Evolutionary conservation across 2,329 filamentous ascomycete genomes (phyloP).

Genomic region (Pestalotiopsis sp.): DNA sequence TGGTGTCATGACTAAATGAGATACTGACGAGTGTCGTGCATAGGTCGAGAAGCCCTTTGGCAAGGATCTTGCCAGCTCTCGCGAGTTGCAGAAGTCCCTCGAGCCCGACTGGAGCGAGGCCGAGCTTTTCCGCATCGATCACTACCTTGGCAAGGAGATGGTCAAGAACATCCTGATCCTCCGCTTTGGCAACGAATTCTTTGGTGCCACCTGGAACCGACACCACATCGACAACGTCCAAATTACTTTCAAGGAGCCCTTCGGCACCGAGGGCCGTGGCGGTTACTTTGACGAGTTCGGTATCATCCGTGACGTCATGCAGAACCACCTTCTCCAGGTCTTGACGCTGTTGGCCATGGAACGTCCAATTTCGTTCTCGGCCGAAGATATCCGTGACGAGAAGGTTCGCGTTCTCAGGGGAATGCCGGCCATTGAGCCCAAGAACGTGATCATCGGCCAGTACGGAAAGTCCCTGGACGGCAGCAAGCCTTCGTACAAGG

Average conservation of each 20-base stretch:
- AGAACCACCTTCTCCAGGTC: slow-evolving; percentile 97
- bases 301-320: slow-evolving; percentile 99
- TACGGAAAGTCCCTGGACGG: slow-evolving; percentile 96
- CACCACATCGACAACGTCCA: slow-evolving; percentile 99
- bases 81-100: slow-evolving; percentile 91
- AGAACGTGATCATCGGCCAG: slow-evolving; percentile 99
- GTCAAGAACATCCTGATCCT: slow-evolving; percentile 99
- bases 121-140: slow-evolving; percentile 98
- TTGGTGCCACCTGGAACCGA: slow-evolving; percentile 97
- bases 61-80: slow-evolving; percentile 92
- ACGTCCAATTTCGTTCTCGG: slow-evolving; percentile 94
- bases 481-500: slow-evolving; percentile 96
- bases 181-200: slow-evolving; percentile 97
- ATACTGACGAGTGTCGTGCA: slow-evolving; percentile 15
- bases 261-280: slow-evolving; percentile 95
- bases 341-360: slow-evolving; percentile 97
- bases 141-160: slow-evolving; percentile 99
- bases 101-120: slow-evolving; percentile 99
- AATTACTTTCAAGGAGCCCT: slow-evolving; percentile 99
- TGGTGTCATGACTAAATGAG: neutral
- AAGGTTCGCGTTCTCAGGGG: slow-evolving; percentile 95
- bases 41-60: slow-evolving; percentile 99
- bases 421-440: slow-evolving; percentile 94
- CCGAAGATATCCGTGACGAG: slow-evolving; percentile 97
- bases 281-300: slow-evolving; percentile 99